phyloP scores from a whole-genome alignment of 1,139 yeast genomes.

The Geotrichum candidum region DNA sequence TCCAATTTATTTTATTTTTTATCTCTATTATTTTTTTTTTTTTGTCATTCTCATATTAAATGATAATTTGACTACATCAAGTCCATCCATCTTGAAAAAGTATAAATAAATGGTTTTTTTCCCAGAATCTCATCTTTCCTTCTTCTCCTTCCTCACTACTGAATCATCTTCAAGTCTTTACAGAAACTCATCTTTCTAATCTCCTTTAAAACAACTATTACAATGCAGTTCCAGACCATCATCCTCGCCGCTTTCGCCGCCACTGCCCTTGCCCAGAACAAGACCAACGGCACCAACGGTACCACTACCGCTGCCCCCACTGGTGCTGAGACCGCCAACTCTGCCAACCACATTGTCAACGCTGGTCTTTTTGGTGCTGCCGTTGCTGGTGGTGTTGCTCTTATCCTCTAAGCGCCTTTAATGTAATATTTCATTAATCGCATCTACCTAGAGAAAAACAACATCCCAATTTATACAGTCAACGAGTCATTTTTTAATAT shows the following conservation, averaged over 20 bases:
- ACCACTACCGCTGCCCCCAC: slow-evolving; percentile 33
- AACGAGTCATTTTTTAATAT: background rate
- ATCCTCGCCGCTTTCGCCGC: slow-evolving; percentile 44
- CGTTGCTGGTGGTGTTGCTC: slow-evolving; percentile 68
- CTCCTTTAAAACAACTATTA: slow-evolving; percentile 17
- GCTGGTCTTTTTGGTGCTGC: slow-evolving; percentile 69
- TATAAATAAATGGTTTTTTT: no score
- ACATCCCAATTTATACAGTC: background rate
- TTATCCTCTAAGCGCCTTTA: slow-evolving; percentile 46
- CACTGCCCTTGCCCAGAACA: slow-evolving; percentile 43
- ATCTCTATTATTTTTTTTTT: no score
- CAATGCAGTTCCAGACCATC: slow-evolving; percentile 59
- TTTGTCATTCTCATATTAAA: background rate
- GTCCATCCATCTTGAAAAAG: background rate
- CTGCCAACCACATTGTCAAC: slow-evolving; percentile 50
- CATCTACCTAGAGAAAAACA: background rate
- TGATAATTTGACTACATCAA: background rate
- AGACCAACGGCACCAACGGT: slow-evolving; percentile 36
- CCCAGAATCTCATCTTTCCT: background rate
- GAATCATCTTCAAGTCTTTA: background rate
- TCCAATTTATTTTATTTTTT: no score
- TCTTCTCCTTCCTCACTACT: background rate
- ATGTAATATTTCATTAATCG: background rate
- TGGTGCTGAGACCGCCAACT: slow-evolving; percentile 43
- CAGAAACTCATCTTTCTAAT: background rate